phyloP scores from a whole-genome alignment of 2,329 filamentous ascomycete species.

The Colletotrichum musae region DNA sequence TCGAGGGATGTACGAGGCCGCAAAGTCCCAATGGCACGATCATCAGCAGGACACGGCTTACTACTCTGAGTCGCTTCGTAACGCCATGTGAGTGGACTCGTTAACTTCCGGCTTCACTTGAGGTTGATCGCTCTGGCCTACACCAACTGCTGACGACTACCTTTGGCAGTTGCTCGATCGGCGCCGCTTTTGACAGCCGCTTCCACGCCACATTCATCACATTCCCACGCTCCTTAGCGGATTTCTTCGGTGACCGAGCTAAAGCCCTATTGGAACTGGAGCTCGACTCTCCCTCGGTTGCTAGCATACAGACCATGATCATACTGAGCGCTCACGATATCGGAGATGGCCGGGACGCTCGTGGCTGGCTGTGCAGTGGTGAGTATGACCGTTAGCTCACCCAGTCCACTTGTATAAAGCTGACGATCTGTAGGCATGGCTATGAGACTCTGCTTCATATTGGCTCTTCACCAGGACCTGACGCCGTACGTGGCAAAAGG shows the following conservation, averaged over 20 bases:
- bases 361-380: neutral
- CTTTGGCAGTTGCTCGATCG: neutral
- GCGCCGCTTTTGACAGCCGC: neutral
- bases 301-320: slow-evolving; percentile 4
- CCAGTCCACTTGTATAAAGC: neutral
- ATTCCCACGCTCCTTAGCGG: slow-evolving; percentile 50
- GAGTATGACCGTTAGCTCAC: neutral
- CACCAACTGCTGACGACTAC: too few relatives aligned
- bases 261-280: slow-evolving; percentile 5
- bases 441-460: neutral
- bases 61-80: slow-evolving; percentile 27
- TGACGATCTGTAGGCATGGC: neutral
- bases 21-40: neutral
- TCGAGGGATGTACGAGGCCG: slow-evolving; percentile 25
- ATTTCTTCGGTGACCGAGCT: slow-evolving; percentile 6
- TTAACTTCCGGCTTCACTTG: neutral
- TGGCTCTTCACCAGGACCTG: neutral
- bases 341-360: neutral
- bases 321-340: neutral
- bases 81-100: neutral
- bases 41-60: slow-evolving; percentile 36
- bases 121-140: too few relatives aligned
- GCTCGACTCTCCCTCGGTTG: neutral
- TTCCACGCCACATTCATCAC: slow-evolving; percentile 42
- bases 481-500: neutral